A percentile compares a stretch with the other conserved stretches of the same genome.
Conservation (phyloP, 2,329 filamentous ascomycete species). For the Daldinia eschscholtzii region DNA sequence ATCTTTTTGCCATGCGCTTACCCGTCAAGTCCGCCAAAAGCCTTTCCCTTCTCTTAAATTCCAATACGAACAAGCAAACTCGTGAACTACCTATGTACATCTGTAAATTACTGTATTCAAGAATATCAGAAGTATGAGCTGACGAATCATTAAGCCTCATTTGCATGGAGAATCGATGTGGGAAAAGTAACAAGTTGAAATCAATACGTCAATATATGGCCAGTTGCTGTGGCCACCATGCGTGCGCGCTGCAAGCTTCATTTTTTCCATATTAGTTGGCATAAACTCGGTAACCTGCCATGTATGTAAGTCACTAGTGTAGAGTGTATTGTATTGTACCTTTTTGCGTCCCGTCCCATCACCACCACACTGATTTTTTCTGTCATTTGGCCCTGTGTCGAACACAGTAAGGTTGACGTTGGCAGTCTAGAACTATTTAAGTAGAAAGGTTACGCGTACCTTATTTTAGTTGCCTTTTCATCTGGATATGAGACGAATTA, state of each 20-base stretch:
- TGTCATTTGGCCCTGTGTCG: not conserved
- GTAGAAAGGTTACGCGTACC: constrained; percentile 41
- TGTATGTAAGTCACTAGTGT: constrained; percentile 2
- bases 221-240: constrained; percentile 34
- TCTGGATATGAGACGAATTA: constrained; percentile 30
- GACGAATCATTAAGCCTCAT: constrained; percentile 27
- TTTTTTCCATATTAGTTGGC: constrained; percentile 28
- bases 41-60: constrained; percentile 27
- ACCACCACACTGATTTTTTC: constrained; percentile 9
- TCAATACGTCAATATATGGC: constrained; percentile 24
- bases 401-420: constrained; percentile 23
- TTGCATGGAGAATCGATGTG: constrained; percentile 14
- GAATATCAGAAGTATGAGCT: constrained; percentile 28
- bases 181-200: constrained; percentile 23
- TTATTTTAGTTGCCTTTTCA: constrained; percentile 26
- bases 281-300: constrained; percentile 13
- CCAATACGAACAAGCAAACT: constrained; percentile 36
- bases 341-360: constrained; percentile 33
- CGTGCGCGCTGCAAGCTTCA: constrained; percentile 5
- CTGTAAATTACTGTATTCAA: not conserved
- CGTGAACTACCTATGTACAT: constrained; percentile 29
- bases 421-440: constrained; percentile 34
- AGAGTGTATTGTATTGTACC: constrained; percentile 12
- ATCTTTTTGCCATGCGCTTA: constrained; percentile 40
- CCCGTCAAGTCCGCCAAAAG: constrained; percentile 2